phyloP scores from a whole-genome alignment of 768 basidiomycete genomes.

The Kwoniella dejecticola region DNA sequence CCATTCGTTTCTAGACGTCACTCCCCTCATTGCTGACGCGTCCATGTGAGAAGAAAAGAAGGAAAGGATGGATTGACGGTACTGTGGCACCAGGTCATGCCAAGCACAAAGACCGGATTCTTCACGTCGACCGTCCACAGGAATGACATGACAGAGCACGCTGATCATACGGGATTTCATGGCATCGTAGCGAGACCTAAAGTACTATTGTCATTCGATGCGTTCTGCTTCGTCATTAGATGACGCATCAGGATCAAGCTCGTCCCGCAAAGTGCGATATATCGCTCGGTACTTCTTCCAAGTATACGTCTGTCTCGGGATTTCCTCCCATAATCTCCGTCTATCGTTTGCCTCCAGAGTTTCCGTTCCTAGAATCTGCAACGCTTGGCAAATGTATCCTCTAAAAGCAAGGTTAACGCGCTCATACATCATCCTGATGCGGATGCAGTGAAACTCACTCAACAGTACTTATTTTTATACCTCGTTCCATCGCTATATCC shows the following conservation, averaged over 20 bases:
- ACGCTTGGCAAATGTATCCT: constrained; percentile 25
- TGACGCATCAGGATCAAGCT: background rate
- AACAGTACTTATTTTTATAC: constrained; percentile 28
- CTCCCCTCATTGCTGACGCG: no score
- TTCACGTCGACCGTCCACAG: no score
- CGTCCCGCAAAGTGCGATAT: background rate
- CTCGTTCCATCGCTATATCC: constrained; percentile 14
- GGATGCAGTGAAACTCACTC: constrained; percentile 25
- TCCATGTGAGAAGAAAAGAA: no score
- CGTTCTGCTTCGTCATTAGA: background rate
- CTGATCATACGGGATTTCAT: background rate
- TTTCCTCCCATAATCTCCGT: constrained; percentile 19
- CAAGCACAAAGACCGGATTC: no score
- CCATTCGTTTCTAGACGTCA: no score
- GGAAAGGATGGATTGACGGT: no score
- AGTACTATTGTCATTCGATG: background rate
- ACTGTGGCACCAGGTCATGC: no score
- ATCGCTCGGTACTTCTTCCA: constrained; percentile 9
- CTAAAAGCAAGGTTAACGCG: constrained; percentile 3
- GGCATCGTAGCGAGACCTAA: background rate
- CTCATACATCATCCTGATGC: background rate
- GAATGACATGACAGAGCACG: no score
- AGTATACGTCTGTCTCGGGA: constrained; percentile 3
- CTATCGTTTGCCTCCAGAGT: constrained; percentile 11
- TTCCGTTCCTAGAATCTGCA: constrained; percentile 9